phyloP scores from a whole-genome alignment of 768 basidiomycete species.

The Tubosaeta brunneosetosa region DNA sequence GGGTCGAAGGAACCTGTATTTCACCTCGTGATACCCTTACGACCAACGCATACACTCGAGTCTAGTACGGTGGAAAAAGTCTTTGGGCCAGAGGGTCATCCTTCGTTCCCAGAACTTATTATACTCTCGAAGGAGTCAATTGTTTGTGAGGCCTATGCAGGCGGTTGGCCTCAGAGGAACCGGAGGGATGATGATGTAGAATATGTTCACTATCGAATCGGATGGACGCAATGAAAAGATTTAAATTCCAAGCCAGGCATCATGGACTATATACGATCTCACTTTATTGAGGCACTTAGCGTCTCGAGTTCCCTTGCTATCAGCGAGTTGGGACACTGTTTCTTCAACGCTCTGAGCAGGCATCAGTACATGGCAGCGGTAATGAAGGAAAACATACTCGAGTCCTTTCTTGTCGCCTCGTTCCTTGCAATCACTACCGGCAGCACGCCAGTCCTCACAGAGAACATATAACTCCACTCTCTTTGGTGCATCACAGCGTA shows the following conservation, averaged over 20 bases:
- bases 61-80: constrained; percentile 52
- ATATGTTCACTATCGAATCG: constrained; percentile 70
- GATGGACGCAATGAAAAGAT: constrained; percentile 42
- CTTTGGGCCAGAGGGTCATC: constrained; percentile 33
- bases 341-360: constrained; percentile 56
- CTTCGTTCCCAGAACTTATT: constrained; percentile 32
- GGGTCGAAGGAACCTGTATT: constrained; percentile 34
- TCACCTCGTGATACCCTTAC: constrained; percentile 75
- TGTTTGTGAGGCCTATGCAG: constrained; percentile 43
- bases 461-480: constrained; percentile 84
- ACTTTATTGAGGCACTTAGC: constrained; percentile 64
- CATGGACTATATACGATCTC: constrained; percentile 11
- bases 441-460: constrained; percentile 87
- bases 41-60: constrained; percentile 59
- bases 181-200: constrained; percentile 48
- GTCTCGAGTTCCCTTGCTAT: constrained; percentile 75
- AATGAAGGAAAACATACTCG: constrained; percentile 53
- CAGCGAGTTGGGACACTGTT: constrained; percentile 74
- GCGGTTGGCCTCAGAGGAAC: constrained; percentile 23
- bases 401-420: constrained; percentile 78
- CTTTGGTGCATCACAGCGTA: constrained; percentile 78
- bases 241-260: neutral
- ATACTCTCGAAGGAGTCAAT: constrained; percentile 54
- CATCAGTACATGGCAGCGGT: neutral
- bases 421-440: constrained; percentile 87